Evolutionary conservation across 1,139 yeast genomes (phyloP).

Genomic region (Suhomyces bolitotheri): DNA sequence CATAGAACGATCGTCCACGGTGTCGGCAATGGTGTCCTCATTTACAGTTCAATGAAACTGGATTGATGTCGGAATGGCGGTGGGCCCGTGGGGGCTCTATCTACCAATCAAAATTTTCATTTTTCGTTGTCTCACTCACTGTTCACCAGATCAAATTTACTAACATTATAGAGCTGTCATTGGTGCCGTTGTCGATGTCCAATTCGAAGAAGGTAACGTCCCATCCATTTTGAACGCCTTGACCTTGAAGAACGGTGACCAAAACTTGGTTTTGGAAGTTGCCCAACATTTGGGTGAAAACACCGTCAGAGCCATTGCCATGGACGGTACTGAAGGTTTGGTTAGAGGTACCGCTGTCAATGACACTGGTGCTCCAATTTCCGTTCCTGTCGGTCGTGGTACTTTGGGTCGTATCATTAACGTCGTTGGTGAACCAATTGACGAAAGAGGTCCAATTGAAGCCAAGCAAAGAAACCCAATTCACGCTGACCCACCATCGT

Average conservation of each 20-base stretch:
- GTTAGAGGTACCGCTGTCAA: conserved; percentile 92
- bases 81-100: no score
- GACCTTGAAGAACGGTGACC: conserved; percentile 72
- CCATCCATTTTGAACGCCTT: conserved; percentile 98
- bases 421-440: conserved; percentile 99
- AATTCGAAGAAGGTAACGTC: conserved; percentile 94
- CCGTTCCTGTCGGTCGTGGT: conserved; percentile 99
- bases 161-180: conserved; percentile 75
- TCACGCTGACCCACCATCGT: conserved; percentile 96
- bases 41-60: no score
- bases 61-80: no score
- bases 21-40: no score
- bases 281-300: conserved; percentile 99
- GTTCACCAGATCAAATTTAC: conserved; percentile 1
- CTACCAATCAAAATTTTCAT: conserved; percentile 9
- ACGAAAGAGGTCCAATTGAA: conserved; percentile 98
- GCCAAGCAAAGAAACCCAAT: conserved; percentile 92
- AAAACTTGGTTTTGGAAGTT: conserved; percentile 88
- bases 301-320: conserved; percentile 99
- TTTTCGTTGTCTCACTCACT: conserved; percentile 4
- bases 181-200: conserved; percentile 99
- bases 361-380: conserved; percentile 98
- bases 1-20: no score
- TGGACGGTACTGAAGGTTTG: conserved; percentile 99
- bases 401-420: conserved; percentile 98